A percentile compares a stretch with the other conserved stretches of the same genome.
Conservation (phyloP, 1,284 basidiomycete species). For the Pholiota adiposa region DNA sequence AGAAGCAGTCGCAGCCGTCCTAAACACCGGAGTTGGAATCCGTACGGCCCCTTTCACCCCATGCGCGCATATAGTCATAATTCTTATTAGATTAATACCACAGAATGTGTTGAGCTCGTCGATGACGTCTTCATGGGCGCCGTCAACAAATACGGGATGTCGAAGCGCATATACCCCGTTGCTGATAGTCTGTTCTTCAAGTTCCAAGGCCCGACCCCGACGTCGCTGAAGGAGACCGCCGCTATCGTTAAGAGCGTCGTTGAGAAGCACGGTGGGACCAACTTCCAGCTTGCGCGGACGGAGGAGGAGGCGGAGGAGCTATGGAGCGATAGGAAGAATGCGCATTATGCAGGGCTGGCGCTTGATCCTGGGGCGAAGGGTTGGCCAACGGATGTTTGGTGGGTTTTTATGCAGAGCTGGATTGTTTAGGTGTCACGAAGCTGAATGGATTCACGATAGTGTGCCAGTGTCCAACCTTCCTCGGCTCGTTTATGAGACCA, state of each 20-base stretch:
- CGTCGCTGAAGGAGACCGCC: slow-evolving; percentile 68
- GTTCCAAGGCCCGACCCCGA: slow-evolving; percentile 74
- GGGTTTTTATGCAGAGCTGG: slow-evolving; percentile 31
- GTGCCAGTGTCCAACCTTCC: slow-evolving; percentile 85
- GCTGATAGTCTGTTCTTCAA: slow-evolving; percentile 87
- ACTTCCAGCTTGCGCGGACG: slow-evolving; percentile 71
- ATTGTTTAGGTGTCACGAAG: slow-evolving; percentile 1
- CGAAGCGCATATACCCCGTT: slow-evolving; percentile 64
- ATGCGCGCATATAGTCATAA: neutral
- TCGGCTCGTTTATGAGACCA: slow-evolving; percentile 75
- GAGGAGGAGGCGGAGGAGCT: slow-evolving; percentile 76
- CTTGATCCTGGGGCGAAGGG: slow-evolving; percentile 62
- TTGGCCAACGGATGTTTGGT: slow-evolving; percentile 90
- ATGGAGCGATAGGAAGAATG: slow-evolving; percentile 89
- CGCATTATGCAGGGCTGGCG: slow-evolving; percentile 73
- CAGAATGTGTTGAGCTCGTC: slow-evolving; percentile 80
- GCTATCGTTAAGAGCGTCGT: slow-evolving; percentile 57
- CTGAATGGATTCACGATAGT: slow-evolving; percentile 37
- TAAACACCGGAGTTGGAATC: slow-evolving; percentile 75
- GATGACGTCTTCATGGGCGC: slow-evolving; percentile 75
- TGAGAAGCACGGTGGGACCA: slow-evolving; percentile 68
- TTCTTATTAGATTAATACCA: slow-evolving; percentile 33
- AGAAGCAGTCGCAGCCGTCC: slow-evolving; percentile 74
- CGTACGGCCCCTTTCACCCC: slow-evolving; percentile 48
- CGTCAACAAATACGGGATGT: slow-evolving; percentile 68